Base-by-base conservation (phyloP, 106 monocot genomes). In the Acanthochlamys bracteata region DNA sequence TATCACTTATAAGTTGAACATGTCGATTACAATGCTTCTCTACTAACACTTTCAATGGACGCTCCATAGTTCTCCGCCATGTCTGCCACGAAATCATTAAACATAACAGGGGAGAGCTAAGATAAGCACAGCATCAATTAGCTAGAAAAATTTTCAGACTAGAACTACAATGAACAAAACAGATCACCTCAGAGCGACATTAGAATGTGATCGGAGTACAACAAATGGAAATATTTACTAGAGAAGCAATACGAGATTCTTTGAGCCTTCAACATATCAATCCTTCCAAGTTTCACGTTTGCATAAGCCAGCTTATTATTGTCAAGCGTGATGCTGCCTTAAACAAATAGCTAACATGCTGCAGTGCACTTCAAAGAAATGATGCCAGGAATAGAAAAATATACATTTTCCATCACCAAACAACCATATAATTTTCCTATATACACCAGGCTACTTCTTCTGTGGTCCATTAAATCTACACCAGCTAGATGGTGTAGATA, bases 1-100 rank as follows among this genome's bases (percentile, higher is more conserved):
- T 51, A 25, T 84, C 89, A 33, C 81, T 82, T 47, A 84, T 82
- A 39, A 89, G 81, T 10, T 72, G 81, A 42, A 84, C 79, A 64
- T 89, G 89, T 17, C 70, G 64, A 2, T 51, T 72, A 55, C 82
- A 70, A 41, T 84, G 89, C 71, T 68, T 84, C 63, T 84, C 82
- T n/a, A 89, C 64, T 33, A 89, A 78, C 73, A 84, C 71, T 75
- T 64, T 84, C 7, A 84, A 89, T 64, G 82, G 76, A n/a, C 84
- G 79, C 47, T 73, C 82, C 20, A 84, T 53, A 0, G 89, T 82
- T 60, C 63, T 84, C 1, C 82, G 66, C 89, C 89, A 89, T 63
- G 89, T 79, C 89, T 84, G 66, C 70, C 15, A 9, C 11, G 16
- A 3, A 33, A 33, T 6, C 33, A 33, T 33, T 27, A 15, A 66